Evolutionary conservation across 2,329 filamentous ascomycete genomes (phyloP), one percentile per base, ranked within the genome.

Genomic region (Talaromyces pinophilus): DNA sequence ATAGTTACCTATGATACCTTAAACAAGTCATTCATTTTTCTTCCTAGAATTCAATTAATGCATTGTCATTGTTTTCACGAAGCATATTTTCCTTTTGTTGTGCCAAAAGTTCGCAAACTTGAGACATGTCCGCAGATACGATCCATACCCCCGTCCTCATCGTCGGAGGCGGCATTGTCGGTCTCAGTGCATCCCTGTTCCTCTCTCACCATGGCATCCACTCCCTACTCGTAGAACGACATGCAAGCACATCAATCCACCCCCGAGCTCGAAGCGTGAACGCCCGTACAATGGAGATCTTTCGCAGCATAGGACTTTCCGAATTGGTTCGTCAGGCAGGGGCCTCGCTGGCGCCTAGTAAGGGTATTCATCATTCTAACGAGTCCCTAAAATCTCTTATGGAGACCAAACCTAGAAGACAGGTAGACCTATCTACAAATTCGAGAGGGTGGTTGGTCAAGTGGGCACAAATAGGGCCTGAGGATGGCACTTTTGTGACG

Each of bases 191-290:
- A 8, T 55, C 64, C 30, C 48, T 66, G 25, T 66, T 66, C 28
- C 59, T 66, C 22, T 57, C 59, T 22, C 59, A 62, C 17, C 59
- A 66, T 28, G 48, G 40, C 30, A 48, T 62, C 15, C 48, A 62
- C 48, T 62, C 57, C 3, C 10, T 62, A 30, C 64, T 66, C 22
- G 59, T 66, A 28, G 64, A 66, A 28, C 57, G 57, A 19, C 64
- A 62, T 42, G 22, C 59, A 1, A 59, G 64, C 28, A 59, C 64
- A 19, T 66, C 64, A 22, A 62, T 66, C 19, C 64, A 66, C 22
- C 64, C 64, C 1, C 59, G 64, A 57, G 64, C 64, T 38, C 64
- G 64, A 30, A 66, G 64, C 46, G 64, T 66, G 40, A 66, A 66
- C 13, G 64, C 64, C 2, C 64, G 64, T 19, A 66, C 64, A 6